Percentiles rank a stretch among this genome's conserved stretches.
phyloP scores from a whole-genome alignment of 176 grass and related monocot genomes.

The Zea mays region Zm-B73-REFERENCE-NAM-5.0 NC_050101.1:96713001-96713500 shows the following conservation, averaged over 20 bases:
- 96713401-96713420: neutral
- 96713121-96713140: conserved; percentile 96
- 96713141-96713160: conserved; percentile 98
- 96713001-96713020: conserved; percentile 57
- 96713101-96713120: conserved; percentile 70
- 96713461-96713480: neutral
- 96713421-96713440: neutral
- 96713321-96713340: neutral
- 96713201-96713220: conserved; percentile 5
- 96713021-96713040: conserved; percentile 80
- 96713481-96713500: neutral
- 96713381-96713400: neutral
- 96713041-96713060: conserved; percentile 86
- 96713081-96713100: conserved; percentile 74
- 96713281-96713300: neutral
- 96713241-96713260: neutral
- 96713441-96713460: neutral
- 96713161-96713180: conserved; percentile 83
- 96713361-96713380: neutral
- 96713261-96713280: conserved; percentile 1
- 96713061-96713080: conserved; percentile 89
- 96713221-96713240: neutral
- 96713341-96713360: neutral
- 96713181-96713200: conserved; percentile 22
- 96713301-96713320: neutral